Evolutionary conservation across 2,329 filamentous ascomycete genomes (phyloP).

Genomic region (Magnaporthiopsis incrustans): DNA sequence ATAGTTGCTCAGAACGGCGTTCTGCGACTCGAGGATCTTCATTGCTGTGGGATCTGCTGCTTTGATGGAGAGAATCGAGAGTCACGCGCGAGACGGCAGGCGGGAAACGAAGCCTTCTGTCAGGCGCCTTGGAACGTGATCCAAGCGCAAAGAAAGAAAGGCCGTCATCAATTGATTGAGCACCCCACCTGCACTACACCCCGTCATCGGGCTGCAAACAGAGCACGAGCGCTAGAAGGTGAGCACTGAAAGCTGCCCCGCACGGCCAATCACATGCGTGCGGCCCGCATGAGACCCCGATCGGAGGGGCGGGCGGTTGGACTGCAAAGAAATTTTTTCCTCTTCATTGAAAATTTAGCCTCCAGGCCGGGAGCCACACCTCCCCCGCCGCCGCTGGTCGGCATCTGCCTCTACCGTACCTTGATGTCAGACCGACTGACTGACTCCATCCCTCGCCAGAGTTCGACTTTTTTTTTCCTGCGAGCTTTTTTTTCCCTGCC

Average conservation of each 20-base stretch:
- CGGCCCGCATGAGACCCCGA: background rate
- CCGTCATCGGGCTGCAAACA: background rate
- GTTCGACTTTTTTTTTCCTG: too few species aligned
- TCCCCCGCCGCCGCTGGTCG: background rate
- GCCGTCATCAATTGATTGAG: too few species aligned
- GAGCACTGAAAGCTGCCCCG: background rate
- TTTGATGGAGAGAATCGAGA: background rate
- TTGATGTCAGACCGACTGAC: background rate
- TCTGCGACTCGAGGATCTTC: conserved; percentile 67
- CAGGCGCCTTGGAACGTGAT: background rate
- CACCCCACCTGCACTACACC: background rate
- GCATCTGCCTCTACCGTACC: background rate
- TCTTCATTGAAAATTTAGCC: background rate
- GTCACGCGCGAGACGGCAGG: background rate
- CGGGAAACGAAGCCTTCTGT: background rate
- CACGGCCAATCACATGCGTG: background rate
- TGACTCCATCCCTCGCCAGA: conserved; percentile 1
- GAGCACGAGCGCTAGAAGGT: background rate
- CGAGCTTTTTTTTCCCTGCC: too few species aligned
- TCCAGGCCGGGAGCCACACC: background rate
- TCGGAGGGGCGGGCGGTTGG: background rate
- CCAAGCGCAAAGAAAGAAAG: too few species aligned
- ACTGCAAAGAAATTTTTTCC: background rate
- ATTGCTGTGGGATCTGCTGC: conserved; percentile 27
- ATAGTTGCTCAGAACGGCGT: conserved; percentile 62